Conservation (phyloP, 371 early-diverging fungal genomes). For the Syncephalastrum monosporum region DNA sequence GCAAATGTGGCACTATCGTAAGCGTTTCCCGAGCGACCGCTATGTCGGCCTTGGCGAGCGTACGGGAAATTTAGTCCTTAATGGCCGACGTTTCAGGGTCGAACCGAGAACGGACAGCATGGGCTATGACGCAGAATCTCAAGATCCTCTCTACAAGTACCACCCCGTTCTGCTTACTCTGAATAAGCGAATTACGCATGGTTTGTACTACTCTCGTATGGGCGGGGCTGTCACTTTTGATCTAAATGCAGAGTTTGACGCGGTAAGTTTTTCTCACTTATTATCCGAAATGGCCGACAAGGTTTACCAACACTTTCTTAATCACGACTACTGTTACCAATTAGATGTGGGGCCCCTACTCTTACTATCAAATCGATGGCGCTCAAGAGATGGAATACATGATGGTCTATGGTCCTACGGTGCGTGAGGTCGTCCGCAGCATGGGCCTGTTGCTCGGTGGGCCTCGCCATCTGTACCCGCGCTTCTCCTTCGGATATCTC, state of each 20-base stretch:
- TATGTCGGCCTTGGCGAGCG: slow-evolving; percentile 61
- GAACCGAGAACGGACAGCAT: slow-evolving; percentile 50
- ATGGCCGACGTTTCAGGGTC: slow-evolving; percentile 47
- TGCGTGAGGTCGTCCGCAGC: slow-evolving; percentile 35
- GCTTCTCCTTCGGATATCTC: slow-evolving; percentile 58
- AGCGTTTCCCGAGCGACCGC: slow-evolving; percentile 18
- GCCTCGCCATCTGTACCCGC: slow-evolving; percentile 49
- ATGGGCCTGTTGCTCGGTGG: slow-evolving; percentile 43
- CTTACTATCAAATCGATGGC: slow-evolving; percentile 28
- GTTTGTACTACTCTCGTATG: slow-evolving; percentile 52
- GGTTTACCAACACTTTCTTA: background rate
- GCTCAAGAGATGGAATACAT: slow-evolving; percentile 52
- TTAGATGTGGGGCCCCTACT: slow-evolving; percentile 61
- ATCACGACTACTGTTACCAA: slow-evolving; percentile 11
- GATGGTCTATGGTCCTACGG: slow-evolving; percentile 52
- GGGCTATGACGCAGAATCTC: slow-evolving; percentile 54
- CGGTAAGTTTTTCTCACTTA: slow-evolving; percentile 22
- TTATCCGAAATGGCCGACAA: background rate
- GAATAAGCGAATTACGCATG: slow-evolving; percentile 32
- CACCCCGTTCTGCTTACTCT: slow-evolving; percentile 24
- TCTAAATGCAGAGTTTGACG: slow-evolving; percentile 49
- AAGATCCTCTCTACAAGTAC: slow-evolving; percentile 66
- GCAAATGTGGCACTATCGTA: slow-evolving; percentile 40
- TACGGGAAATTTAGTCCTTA: slow-evolving; percentile 44
- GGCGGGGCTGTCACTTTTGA: slow-evolving; percentile 25